Evolutionary conservation across 2,329 filamentous ascomycete genomes (phyloP).

Genomic region (Fusarium torreyae): DNA sequence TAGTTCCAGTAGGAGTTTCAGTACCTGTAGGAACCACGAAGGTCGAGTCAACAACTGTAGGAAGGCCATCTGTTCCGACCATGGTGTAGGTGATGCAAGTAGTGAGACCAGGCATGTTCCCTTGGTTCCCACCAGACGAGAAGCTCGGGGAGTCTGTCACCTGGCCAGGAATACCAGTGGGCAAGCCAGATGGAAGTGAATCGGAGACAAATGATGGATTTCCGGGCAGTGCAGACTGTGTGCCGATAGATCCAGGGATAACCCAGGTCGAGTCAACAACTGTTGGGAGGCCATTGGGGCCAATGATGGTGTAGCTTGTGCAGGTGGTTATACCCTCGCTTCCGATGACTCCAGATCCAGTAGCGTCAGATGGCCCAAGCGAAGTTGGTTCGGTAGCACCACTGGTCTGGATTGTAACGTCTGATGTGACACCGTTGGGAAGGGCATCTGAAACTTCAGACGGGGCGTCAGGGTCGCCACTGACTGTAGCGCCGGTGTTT

Average conservation of each 20-base stretch:
- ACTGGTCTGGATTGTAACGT: conserved; percentile 23
- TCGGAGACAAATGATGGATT: conserved; percentile 44
- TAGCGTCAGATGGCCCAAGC: conserved; percentile 11
- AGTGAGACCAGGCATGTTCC: conserved; percentile 29
- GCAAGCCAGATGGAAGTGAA: conserved; percentile 38
- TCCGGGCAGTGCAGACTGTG: conserved; percentile 37
- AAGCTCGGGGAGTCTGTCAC: conserved; percentile 29
- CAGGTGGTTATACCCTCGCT: conserved; percentile 41
- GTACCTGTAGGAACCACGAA: conserved; percentile 47
- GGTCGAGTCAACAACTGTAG: conserved; percentile 53
- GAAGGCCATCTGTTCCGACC: conserved; percentile 49
- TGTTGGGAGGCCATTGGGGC: conserved; percentile 48
- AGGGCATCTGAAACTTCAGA: conserved; percentile 36
- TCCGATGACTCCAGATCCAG: conserved; percentile 21
- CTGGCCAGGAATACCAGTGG: conserved; percentile 46
- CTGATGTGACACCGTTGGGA: conserved; percentile 32
- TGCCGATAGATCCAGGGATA: conserved; percentile 43
- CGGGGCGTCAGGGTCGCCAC: conserved; percentile 17
- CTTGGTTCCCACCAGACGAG: conserved; percentile 16
- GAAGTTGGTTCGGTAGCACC: conserved; percentile 17
- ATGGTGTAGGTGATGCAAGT: conserved; percentile 53
- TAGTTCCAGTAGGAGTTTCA: conserved; percentile 39
- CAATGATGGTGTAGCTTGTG: conserved; percentile 46
- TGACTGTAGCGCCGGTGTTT: conserved; percentile 38
- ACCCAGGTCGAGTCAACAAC: conserved; percentile 54